phyloP scores from a whole-genome alignment of 805 yeast species.

The Metschnikowia baotianmanensis region DNA sequence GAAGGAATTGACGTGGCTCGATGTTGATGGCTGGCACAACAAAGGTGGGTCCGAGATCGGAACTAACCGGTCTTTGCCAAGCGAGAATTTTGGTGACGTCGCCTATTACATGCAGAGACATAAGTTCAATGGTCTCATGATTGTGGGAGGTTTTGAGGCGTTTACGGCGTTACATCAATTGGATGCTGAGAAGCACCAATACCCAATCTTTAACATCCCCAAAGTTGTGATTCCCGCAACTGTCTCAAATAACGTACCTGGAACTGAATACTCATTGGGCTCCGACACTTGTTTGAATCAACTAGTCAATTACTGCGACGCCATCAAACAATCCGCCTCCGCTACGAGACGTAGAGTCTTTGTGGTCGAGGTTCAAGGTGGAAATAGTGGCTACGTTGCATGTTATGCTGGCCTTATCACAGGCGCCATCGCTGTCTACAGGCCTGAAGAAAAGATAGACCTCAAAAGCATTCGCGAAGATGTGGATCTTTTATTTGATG shows the following conservation, averaged over 20 bases:
- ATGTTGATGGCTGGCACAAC: constrained; percentile 69
- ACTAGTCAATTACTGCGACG: constrained; percentile 89
- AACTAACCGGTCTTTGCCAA: constrained; percentile 55
- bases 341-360: constrained; percentile 92
- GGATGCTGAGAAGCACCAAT: constrained; percentile 68
- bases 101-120: constrained; percentile 92
- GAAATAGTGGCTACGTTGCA: constrained; percentile 92
- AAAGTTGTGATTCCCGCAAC: constrained; percentile 94
- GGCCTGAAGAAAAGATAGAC: constrained; percentile 84
- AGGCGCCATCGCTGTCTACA: constrained; percentile 89
- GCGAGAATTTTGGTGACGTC: constrained; percentile 63
- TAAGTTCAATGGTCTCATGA: constrained; percentile 80
- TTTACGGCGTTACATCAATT: constrained; percentile 80
- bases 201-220: constrained; percentile 93
- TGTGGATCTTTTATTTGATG: constrained; percentile 51
- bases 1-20: constrained; percentile 60
- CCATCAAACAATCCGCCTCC: constrained; percentile 90
- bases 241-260: constrained; percentile 97
- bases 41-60: constrained; percentile 82
- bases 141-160: constrained; percentile 98
- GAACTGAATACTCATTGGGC: constrained; percentile 94
- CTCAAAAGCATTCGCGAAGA: constrained; percentile 21
- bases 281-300: constrained; percentile 94
- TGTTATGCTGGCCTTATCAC: constrained; percentile 78
- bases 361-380: constrained; percentile 98